Conservation (phyloP, 2,329 filamentous ascomycete genomes). For the Colletotrichum cereale region DNA sequence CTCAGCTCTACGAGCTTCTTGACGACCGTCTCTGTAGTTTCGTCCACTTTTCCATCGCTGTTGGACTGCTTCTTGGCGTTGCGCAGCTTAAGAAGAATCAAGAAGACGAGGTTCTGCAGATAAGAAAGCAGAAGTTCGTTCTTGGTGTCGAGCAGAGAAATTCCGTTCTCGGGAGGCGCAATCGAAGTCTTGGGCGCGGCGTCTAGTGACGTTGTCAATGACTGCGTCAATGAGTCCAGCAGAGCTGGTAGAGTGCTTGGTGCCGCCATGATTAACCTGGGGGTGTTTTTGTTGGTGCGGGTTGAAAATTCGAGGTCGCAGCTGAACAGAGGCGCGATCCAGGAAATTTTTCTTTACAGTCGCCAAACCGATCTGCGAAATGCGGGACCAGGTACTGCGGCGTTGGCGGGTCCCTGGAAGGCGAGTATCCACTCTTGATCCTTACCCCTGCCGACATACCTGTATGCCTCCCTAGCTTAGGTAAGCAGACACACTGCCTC, state of each 20-base stretch:
- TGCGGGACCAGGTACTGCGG: conserved; percentile 23
- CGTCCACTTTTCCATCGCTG: conserved; percentile 49
- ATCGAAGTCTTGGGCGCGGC: conserved; percentile 75
- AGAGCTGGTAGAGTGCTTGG: conserved; percentile 62
- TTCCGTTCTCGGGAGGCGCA: conserved; percentile 83
- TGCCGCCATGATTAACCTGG: conserved; percentile 57
- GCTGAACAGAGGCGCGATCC: conserved; percentile 7
- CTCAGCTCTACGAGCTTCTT: conserved; percentile 91
- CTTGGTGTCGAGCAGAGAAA: conserved; percentile 94
- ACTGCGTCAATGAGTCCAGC: conserved; percentile 68
- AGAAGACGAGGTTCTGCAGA: conserved; percentile 91
- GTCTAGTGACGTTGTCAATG: conserved; percentile 73
- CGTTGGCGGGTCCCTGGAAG: neutral
- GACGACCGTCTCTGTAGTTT: conserved; percentile 76
- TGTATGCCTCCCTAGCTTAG: no score
- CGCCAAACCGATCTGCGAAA: conserved; percentile 31
- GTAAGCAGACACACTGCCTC: neutral
- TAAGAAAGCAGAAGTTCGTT: conserved; percentile 98
- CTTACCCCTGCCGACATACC: neutral
- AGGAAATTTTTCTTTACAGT: conserved; percentile 32
- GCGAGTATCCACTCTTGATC: neutral
- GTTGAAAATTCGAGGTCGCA: conserved; percentile 12
- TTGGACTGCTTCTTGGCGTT: conserved; percentile 55
- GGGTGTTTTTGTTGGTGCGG: neutral
- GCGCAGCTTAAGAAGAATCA: conserved; percentile 85